Evolutionary conservation across 257 asterid species (phyloP).

Genomic region (Solanum verrucosum): DNA sequence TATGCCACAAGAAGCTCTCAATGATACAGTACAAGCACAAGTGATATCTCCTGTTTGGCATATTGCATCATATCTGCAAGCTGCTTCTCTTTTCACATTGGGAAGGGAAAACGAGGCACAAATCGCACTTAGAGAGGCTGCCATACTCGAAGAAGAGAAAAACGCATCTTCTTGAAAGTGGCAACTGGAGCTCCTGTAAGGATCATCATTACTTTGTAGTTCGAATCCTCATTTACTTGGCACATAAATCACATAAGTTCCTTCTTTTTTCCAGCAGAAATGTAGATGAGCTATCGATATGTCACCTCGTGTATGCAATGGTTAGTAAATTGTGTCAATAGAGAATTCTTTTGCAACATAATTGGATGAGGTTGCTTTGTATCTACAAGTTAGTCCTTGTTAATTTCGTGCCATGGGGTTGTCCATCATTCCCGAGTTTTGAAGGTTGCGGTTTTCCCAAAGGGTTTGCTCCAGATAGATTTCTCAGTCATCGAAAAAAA

Average conservation of each 20-base stretch:
- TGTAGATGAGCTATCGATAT: not conserved
- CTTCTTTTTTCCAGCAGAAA: not conserved
- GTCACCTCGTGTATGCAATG: not conserved
- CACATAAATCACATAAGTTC: not conserved
- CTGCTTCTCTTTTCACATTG: conserved; percentile 64
- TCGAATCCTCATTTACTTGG: not conserved
- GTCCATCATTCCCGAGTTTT: not conserved
- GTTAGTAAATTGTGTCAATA: not conserved
- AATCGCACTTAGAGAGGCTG: conserved; percentile 69
- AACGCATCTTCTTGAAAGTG: conserved; percentile 20
- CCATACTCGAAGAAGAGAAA: conserved; percentile 58
- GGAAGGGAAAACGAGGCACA: conserved; percentile 82
- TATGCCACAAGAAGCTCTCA: conserved; percentile 65
- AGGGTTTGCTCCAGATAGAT: not conserved
- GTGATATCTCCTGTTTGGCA: conserved; percentile 80
- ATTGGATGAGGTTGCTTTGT: conserved; percentile 13
- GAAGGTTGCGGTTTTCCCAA: not conserved
- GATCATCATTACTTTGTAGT: not conserved
- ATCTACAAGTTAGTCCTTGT: conserved; percentile 15
- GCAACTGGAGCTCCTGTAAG: not conserved
- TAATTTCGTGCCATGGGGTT: conserved; percentile 1
- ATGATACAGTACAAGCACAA: conserved; percentile 82
- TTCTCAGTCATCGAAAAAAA: not conserved
- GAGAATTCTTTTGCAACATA: not conserved
- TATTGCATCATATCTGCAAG: conserved; percentile 71